Base-by-base conservation (phyloP, 306 rosid genomes). In the Malus asiatica region DNA sequence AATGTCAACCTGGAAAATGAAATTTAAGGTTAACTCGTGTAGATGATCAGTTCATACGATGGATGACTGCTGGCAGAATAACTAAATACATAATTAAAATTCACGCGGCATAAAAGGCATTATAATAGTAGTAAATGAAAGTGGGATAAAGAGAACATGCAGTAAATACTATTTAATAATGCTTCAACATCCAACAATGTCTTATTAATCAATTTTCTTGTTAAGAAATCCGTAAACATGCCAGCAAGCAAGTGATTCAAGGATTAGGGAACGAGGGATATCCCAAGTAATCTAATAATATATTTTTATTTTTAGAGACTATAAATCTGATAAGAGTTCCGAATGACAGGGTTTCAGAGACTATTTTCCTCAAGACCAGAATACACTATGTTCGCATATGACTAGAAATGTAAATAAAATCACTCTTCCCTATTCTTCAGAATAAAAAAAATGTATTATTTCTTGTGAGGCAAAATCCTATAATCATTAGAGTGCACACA, bases 1-100 rank as follows among this genome's bases (percentile, higher is more conserved):
- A 75, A 94, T 92, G 81, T 91, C 94, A 75, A 90, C 97, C 98
- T 94, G 91, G 16, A 40, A 76, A 80, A 80, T 72, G 68, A 74
- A 44, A 66, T 76, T 66, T 63, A 55, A 84, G 22, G 70, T 79
- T 38, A 80, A 30, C 73, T 30, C 16, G 18, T 9, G 29, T 35
- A 11, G n/a, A 23, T 32, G 51, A 44, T 70, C 15, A 11, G 42
- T 13, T 42, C 53, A 68, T 42, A 6, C 2, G 6, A 72, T 55
- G 52, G 11, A 27, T 12, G 38, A 42, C 70, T 16, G 53, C 27
- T 20, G 7, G 23, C 61, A 16, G 40, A 48, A 2, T 16, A 6
- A 20, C 40, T 8, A 69, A 45, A 45, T 46, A n/a, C 9, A 45
- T 45, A 16, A 48, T 18, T 1, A 61, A 14, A 61, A 29, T 19